Percentiles rank a stretch among this genome's conserved stretches.
Evolutionary conservation across 1,139 yeast genomes (phyloP).

Genomic region (Nakaseomyces kungkrabaensis): DNA sequence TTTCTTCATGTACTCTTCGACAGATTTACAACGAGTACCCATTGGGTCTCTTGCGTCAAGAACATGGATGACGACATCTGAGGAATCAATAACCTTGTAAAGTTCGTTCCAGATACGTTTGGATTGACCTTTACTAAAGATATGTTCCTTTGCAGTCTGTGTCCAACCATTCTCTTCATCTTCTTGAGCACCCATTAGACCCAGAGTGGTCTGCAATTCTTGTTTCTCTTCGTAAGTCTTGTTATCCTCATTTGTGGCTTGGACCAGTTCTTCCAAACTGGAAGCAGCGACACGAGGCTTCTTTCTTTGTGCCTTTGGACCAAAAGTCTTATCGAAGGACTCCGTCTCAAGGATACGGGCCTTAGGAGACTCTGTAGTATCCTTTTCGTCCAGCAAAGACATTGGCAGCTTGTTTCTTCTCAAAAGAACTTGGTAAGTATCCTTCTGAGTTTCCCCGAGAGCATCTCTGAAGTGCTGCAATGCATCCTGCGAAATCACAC

Average conservation of each 20-base stretch:
- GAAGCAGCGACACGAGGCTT: conserved; percentile 76
- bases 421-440: conserved; percentile 78
- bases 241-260: conserved; percentile 47
- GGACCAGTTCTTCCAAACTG: conserved; percentile 73
- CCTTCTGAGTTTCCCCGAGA: conserved; percentile 75
- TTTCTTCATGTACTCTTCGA: conserved; percentile 82
- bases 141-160: conserved; percentile 87
- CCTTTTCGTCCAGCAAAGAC: conserved; percentile 86
- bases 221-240: conserved; percentile 58
- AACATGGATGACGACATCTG: conserved; percentile 94
- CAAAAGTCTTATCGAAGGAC: conserved; percentile 71
- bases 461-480: conserved; percentile 90
- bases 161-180: conserved; percentile 71
- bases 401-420: conserved; percentile 90
- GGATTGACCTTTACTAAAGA: conserved; percentile 94
- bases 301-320: conserved; percentile 91
- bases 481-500: conserved; percentile 97
- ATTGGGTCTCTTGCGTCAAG: conserved; percentile 95
- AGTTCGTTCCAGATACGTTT: conserved; percentile 98
- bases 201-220: conserved; percentile 64
- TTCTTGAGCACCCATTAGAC: conserved; percentile 63
- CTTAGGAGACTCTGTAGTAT: conserved; percentile 59
- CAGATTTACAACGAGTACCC: conserved; percentile 90
- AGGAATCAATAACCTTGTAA: conserved; percentile 92
- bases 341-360: conserved; percentile 84